Base-by-base conservation (phyloP, 2,329 filamentous ascomycete species). In the Cladophialophora bantiana region DNA sequence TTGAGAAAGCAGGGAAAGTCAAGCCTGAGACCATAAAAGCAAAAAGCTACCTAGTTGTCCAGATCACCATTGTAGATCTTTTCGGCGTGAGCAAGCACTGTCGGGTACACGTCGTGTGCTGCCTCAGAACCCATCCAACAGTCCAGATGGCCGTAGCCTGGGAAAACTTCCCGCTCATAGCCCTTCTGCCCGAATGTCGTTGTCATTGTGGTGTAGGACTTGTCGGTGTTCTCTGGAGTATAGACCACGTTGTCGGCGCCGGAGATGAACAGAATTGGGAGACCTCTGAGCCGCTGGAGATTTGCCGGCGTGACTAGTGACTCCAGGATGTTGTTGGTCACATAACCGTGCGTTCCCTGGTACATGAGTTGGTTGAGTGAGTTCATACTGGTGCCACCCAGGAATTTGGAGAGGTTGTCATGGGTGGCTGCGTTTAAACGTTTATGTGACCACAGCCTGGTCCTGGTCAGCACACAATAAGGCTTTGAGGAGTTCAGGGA, bases 341-440 rank as follows among this genome's bases (percentile, higher is more conserved):
- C 34, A 26, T 31, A 48, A 20, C 48, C 40, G 57, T 57, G 59
- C 13, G 58, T 66, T 32, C 75, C 75, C 70, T 75, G 75, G 7
- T 56, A 52, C 20, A 75, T 73, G 2, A 78, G 62, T 60, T 78
- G 76, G 18, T 70, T 62, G 35, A 78, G 68, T 9, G 74, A 66
- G 9, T 71, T 71, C 35, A 75, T 77, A 40, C 74, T 70, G 0
- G 73, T 72, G 6, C 77, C 78, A 9, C 40, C 55, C 1, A 64
- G 35, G 45, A 64, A 64, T 35, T 54, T 50, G 34, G 38, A 54
- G 15, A 64, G 31, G 20, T 64, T 64, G n/a, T 45, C 18, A 31
- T 64, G 62, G 7, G 62, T 64, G 2, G 54, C 55, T 2, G 42
- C 15, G 55, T 64, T 64, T 10, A 64, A 54, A 18, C 45, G 38